Conservation (phyloP, 1,139 yeast genomes). For the Entelexis paramagnoliae region DNA sequence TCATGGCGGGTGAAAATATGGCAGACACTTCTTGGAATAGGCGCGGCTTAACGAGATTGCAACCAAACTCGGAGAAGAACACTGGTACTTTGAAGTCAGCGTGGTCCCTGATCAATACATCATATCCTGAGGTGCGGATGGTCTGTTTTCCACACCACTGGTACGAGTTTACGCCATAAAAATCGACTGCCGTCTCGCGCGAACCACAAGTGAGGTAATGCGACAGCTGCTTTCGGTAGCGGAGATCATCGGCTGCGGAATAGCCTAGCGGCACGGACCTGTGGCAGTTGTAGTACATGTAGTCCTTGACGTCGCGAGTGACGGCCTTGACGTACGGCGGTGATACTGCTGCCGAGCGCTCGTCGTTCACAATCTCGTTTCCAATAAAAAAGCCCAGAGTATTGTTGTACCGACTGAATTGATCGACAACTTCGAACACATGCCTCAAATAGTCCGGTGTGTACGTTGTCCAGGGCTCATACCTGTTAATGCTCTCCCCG, state of each 20-base stretch:
- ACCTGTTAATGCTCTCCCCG: conserved; percentile 60
- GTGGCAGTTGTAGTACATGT: conserved; percentile 55
- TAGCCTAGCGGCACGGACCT: conserved; percentile 84
- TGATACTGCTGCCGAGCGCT: conserved; percentile 48
- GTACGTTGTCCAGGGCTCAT: conserved; percentile 62
- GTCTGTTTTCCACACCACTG: conserved; percentile 73
- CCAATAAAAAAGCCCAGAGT: conserved; percentile 88
- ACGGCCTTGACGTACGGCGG: conserved; percentile 79
- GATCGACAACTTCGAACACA: conserved; percentile 73
- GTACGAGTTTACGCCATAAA: conserved; percentile 84
- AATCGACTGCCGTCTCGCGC: conserved; percentile 62
- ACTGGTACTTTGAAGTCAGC: conserved; percentile 62
- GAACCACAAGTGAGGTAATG: conserved; percentile 68
- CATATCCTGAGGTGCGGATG: conserved; percentile 64
- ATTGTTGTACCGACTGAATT: conserved; percentile 72
- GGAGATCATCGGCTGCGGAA: conserved; percentile 77
- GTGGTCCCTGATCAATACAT: conserved; percentile 48
- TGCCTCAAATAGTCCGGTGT: conserved; percentile 55
- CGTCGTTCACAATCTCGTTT: conserved; percentile 83
- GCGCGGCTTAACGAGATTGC: conserved; percentile 46
- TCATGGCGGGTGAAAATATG: conserved; percentile 40
- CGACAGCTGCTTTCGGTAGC: conserved; percentile 63
- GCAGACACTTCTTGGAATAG: conserved; percentile 56
- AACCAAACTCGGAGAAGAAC: conserved; percentile 80
- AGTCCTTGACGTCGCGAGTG: conserved; percentile 79